Evolutionary conservation across 2,329 filamentous ascomycete species (phyloP).

Genomic region (Epichloe uncinata): DNA sequence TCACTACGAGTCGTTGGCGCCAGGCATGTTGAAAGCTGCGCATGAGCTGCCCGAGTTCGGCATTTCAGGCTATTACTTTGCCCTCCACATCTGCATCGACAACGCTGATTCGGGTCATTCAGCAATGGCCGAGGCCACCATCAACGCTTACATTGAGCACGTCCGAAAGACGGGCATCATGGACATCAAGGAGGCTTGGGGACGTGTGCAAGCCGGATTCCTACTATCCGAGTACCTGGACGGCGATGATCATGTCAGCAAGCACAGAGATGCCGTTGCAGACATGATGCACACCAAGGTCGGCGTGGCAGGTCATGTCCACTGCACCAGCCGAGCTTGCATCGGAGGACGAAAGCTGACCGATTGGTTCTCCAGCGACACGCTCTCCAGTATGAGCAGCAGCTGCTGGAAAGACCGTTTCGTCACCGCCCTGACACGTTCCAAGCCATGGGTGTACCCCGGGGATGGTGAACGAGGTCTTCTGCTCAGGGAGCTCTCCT

Average conservation of each 20-base stretch:
- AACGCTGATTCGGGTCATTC: slow-evolving; percentile 34
- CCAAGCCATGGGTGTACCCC: slow-evolving; percentile 23
- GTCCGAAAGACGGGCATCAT: slow-evolving; percentile 6
- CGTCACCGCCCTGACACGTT: slow-evolving; percentile 2
- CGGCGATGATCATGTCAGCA: background rate
- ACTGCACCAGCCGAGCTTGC: slow-evolving; percentile 4
- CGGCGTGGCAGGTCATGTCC: slow-evolving; percentile 1
- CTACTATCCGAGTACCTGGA: slow-evolving; percentile 7
- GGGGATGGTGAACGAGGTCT: slow-evolving; percentile 26
- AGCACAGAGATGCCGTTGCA: background rate
- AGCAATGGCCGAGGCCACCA: slow-evolving; percentile 29
- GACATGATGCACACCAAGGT: slow-evolving; percentile 6
- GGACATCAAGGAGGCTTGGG: slow-evolving; percentile 5
- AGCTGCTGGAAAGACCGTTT: slow-evolving; percentile 5
- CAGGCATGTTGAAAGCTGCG: slow-evolving; percentile 13
- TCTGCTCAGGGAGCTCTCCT: slow-evolving; percentile 28
- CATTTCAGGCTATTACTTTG: slow-evolving; percentile 32
- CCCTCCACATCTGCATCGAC: slow-evolving; percentile 37
- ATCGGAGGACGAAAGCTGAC: slow-evolving; percentile 4
- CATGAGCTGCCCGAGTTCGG: slow-evolving; percentile 29
- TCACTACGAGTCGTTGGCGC: slow-evolving; percentile 29
- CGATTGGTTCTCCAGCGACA: background rate
- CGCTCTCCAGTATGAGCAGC: background rate
- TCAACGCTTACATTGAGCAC: slow-evolving; percentile 25
- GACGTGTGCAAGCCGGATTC: slow-evolving; percentile 7